A percentile compares a stretch with the other conserved stretches of the same genome.
Conservation (phyloP, 1,284 basidiomycete genomes). For the Ceratobasidium sp. region DNA sequence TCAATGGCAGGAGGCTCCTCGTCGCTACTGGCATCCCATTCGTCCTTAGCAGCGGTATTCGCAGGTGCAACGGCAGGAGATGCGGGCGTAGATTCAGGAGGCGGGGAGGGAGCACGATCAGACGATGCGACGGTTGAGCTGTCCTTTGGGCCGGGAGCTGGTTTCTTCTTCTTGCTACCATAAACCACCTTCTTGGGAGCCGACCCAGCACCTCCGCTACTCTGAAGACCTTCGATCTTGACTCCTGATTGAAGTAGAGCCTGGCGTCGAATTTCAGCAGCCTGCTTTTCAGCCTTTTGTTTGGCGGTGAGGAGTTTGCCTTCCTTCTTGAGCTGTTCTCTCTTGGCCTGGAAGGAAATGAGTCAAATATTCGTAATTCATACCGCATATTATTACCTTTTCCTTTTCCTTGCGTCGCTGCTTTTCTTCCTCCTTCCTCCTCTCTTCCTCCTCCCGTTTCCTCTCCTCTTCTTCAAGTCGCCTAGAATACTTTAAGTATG, state of each 20-base stretch:
- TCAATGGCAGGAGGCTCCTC: constrained; percentile 52
- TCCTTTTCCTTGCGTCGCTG: constrained; percentile 86
- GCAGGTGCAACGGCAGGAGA: constrained; percentile 55
- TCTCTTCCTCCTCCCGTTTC: constrained; percentile 75
- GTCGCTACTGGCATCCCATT: constrained; percentile 87
- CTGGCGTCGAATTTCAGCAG: constrained; percentile 88
- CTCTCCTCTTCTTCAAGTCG: constrained; percentile 86
- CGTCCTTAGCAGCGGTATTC: constrained; percentile 68
- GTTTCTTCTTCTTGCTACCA: constrained; percentile 81
- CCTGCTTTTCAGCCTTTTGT: constrained; percentile 92
- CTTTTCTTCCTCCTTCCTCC: constrained; percentile 79
- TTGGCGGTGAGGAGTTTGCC: constrained; percentile 90
- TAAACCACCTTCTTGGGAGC: constrained; percentile 76
- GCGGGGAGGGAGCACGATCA: constrained; percentile 47
- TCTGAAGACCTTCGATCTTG: constrained; percentile 83
- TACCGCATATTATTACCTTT: constrained; percentile 61
- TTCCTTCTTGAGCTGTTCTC: constrained; percentile 85
- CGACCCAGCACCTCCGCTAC: constrained; percentile 59
- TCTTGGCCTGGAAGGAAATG: constrained; percentile 65
- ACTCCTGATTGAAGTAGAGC: constrained; percentile 89
- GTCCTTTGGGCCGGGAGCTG: constrained; percentile 52
- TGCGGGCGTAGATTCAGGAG: constrained; percentile 52
- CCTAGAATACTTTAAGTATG: constrained; percentile 45
- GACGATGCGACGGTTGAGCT: constrained; percentile 45
- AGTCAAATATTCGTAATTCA: constrained; percentile 30